phyloP scores from a whole-genome alignment of 2,329 filamentous ascomycete species.

The Fusarium floridanum region DNA sequence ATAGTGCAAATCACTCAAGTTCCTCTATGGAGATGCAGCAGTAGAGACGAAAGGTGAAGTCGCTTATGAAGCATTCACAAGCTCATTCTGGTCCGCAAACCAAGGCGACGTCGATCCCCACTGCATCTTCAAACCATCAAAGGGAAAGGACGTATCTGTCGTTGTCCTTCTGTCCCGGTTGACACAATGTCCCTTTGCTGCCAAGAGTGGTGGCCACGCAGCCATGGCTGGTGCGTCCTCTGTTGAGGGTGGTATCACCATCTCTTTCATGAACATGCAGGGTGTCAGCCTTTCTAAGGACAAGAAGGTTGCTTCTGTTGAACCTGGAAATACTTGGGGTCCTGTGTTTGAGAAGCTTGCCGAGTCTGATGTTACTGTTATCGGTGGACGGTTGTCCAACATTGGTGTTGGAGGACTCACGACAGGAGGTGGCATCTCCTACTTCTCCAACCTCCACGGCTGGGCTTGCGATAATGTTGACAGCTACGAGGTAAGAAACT shows the following conservation, averaged over 20 bases:
- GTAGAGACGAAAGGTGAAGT: constrained; percentile 15
- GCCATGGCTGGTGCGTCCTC: constrained; percentile 56
- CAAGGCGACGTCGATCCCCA: constrained; percentile 21
- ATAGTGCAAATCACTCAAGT: constrained; percentile 25
- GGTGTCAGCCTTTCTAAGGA: constrained; percentile 47
- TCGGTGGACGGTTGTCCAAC: constrained; percentile 54
- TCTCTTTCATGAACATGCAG: constrained; percentile 55
- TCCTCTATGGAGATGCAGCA: constrained; percentile 23
- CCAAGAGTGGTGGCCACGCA: constrained; percentile 61
- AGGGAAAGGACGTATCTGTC: constrained; percentile 10
- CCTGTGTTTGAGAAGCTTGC: constrained; percentile 55
- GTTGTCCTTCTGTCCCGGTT: constrained; percentile 19
- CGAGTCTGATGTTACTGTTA: constrained; percentile 49
- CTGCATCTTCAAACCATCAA: constrained; percentile 31
- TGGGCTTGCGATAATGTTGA: constrained; percentile 56
- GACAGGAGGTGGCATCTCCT: constrained; percentile 58
- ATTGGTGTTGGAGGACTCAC: constrained; percentile 59
- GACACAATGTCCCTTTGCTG: constrained; percentile 46
- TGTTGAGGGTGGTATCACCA: constrained; percentile 50
- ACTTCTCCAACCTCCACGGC: constrained; percentile 56
- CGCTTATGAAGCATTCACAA: constrained; percentile 7
- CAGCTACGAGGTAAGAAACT: constrained; percentile 42
- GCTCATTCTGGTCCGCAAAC: constrained; percentile 24
- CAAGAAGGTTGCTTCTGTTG: constrained; percentile 50
- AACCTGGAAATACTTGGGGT: constrained; percentile 55